These are phyloP conservation scores for Russula foetens DNA, from an alignment of 768 basidiomycete species.

Conservation along the genomic window DNA sequence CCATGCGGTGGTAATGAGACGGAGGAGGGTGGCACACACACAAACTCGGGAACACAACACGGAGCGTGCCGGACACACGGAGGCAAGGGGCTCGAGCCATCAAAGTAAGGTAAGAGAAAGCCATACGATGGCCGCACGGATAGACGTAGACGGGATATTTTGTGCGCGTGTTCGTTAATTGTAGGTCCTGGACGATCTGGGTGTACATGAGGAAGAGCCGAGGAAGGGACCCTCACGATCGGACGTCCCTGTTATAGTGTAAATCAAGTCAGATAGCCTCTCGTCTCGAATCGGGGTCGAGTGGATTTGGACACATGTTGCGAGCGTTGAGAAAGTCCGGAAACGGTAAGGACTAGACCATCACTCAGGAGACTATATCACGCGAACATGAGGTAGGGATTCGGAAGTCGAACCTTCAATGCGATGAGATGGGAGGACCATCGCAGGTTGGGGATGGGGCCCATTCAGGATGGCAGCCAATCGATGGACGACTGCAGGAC, in stretches of 20 bases:
- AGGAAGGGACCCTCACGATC: slow-evolving; percentile 5
- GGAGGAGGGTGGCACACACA: background rate
- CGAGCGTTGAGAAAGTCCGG: background rate
- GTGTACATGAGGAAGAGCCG: background rate
- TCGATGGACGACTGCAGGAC: background rate
- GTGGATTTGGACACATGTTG: slow-evolving; percentile 3
- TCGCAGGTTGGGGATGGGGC: background rate
- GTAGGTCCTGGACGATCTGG: background rate
- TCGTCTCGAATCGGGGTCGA: background rate
- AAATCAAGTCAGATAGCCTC: background rate
- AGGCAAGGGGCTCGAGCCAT: background rate
- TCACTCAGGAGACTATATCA: slow-evolving; percentile 7
- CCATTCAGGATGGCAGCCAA: background rate
- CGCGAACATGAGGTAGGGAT: slow-evolving; percentile 13
- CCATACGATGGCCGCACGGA: slow-evolving; percentile 5
- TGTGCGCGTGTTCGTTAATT: background rate
- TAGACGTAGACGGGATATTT: background rate
- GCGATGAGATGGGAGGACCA: background rate
- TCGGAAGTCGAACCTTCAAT: background rate
- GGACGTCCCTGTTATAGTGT: background rate
- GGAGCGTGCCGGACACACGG: background rate
- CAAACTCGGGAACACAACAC: background rate
- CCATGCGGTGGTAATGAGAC: slow-evolving; percentile 4
- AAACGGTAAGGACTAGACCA: background rate
- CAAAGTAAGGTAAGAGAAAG: background rate